Conservation (phyloP, 331 rosid genomes). For the Pyrus hybrid region DNA sequence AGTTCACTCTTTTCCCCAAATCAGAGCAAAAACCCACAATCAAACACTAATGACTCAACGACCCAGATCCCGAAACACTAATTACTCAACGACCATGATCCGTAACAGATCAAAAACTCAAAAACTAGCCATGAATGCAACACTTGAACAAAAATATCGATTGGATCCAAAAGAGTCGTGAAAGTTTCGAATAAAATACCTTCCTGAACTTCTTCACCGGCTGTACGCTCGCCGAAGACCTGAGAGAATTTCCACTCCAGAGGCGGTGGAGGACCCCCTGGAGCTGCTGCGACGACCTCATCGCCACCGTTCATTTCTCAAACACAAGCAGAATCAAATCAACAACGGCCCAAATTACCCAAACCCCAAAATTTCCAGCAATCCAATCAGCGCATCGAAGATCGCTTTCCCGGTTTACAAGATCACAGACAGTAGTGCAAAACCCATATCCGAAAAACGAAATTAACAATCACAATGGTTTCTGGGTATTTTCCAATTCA, state of each 20-base stretch:
- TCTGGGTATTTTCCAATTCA: slow-evolving; percentile 31
- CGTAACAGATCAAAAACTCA: slow-evolving; percentile 43
- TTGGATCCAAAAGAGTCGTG: slow-evolving; percentile 55
- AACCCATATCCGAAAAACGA: slow-evolving; percentile 29
- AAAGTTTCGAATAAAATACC: slow-evolving; percentile 36
- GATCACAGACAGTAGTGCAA: slow-evolving; percentile 50
- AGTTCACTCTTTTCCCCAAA: slow-evolving; percentile 30
- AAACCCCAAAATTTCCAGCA: slow-evolving; percentile 29
- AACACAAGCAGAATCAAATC: slow-evolving; percentile 21
- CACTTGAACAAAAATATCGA: slow-evolving; percentile 19
- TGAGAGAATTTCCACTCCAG: slow-evolving; percentile 99
- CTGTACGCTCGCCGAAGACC: slow-evolving; percentile 97
- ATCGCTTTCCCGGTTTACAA: slow-evolving; percentile 54
- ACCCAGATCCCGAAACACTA: slow-evolving; percentile 26
- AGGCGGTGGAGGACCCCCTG: slow-evolving; percentile 70
- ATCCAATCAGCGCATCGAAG: slow-evolving; percentile 70
- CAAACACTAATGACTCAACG: slow-evolving; percentile 32
- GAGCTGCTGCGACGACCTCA: slow-evolving; percentile 79
- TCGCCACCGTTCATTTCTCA: slow-evolving; percentile 83
- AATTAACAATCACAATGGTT: slow-evolving; percentile 26
- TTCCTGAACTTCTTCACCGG: slow-evolving; percentile 99
- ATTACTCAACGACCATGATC: slow-evolving; percentile 37
- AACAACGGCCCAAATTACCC: slow-evolving; percentile 28
- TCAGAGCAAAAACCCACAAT: slow-evolving; percentile 28
- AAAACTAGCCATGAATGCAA: slow-evolving; percentile 60